Percentiles rank a stretch among this genome's conserved stretches.
phyloP scores from a whole-genome alignment of 768 basidiomycete species.

The Calocybe indica region DNA sequence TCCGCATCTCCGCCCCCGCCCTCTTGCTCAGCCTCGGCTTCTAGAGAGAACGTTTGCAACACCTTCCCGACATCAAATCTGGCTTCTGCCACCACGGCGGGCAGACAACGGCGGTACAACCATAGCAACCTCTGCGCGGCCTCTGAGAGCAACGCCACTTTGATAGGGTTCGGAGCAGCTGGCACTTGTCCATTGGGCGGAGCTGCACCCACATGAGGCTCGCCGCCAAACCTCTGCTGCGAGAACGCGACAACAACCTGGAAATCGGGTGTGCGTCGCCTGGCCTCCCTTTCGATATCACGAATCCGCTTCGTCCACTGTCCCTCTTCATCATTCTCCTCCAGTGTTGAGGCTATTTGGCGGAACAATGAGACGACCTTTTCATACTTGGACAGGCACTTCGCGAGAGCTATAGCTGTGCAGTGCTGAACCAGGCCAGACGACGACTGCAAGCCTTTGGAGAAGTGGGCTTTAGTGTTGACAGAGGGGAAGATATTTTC shows the following conservation, averaged over 20 bases:
- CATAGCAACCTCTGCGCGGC: constrained; percentile 75
- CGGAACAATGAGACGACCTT: constrained; percentile 43
- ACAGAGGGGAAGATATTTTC: constrained; percentile 75
- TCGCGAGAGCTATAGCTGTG: constrained; percentile 70
- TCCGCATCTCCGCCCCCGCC: constrained; percentile 15
- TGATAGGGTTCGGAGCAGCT: constrained; percentile 24
- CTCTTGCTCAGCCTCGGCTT: constrained; percentile 2
- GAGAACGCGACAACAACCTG: constrained; percentile 81
- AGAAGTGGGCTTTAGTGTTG: constrained; percentile 65
- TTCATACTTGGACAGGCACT: constrained; percentile 69
- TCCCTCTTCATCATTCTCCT: constrained; percentile 56
- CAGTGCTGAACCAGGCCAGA: constrained; percentile 82
- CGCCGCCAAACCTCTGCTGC: constrained; percentile 39
- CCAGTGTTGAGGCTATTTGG: constrained; percentile 46
- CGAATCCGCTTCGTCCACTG: constrained; percentile 63
- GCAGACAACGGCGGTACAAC: constrained; percentile 79
- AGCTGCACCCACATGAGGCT: not conserved
- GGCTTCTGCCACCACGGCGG: constrained; percentile 68
- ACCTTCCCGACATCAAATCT: constrained; percentile 86
- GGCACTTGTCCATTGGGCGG: not conserved
- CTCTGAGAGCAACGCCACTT: constrained; percentile 66
- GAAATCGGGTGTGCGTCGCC: constrained; percentile 79
- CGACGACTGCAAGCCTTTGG: constrained; percentile 73
- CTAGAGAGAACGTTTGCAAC: constrained; percentile 37
- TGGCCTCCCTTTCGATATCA: constrained; percentile 73